phyloP scores from a whole-genome alignment of 306 rosid genomes.

The Neltuma alba region DNA sequence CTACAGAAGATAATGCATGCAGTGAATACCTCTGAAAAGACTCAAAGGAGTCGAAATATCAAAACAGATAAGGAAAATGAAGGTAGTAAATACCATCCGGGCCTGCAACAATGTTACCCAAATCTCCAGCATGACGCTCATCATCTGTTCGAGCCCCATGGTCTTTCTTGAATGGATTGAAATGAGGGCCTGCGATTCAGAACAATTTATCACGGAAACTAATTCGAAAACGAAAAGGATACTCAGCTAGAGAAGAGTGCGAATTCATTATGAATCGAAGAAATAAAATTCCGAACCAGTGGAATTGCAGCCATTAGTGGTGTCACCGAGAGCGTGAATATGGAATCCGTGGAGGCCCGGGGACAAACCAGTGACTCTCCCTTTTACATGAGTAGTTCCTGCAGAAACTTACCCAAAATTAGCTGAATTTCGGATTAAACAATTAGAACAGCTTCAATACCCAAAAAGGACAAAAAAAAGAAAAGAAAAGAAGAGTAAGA shows the following conservation, averaged over 20 bases:
- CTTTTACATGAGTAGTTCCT: conserved; percentile 64
- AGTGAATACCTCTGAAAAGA: conserved; percentile 13
- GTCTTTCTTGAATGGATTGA: conserved; percentile 67
- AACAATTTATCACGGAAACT: not conserved
- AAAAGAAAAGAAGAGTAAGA: not conserved
- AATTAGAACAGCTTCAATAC: not conserved
- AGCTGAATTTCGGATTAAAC: conserved; percentile 3
- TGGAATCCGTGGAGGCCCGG: conserved; percentile 61
- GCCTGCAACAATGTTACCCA: conserved; percentile 77
- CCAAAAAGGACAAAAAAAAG: too few species aligned
- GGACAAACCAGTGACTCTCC: conserved; percentile 53
- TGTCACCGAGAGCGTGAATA: conserved; percentile 64
- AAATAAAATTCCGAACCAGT: conserved; percentile 34
- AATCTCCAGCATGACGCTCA: conserved; percentile 84
- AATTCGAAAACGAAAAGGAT: not conserved
- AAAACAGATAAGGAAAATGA: not conserved
- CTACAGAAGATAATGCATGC: conserved; percentile 41
- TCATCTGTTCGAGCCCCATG: conserved; percentile 71
- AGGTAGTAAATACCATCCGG: conserved; percentile 54
- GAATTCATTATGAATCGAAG: not conserved
- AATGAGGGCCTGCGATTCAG: conserved; percentile 62
- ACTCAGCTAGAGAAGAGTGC: not conserved
- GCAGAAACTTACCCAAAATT: not conserved
- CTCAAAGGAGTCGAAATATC: conserved; percentile 7
- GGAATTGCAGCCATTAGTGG: conserved; percentile 67